These are phyloP conservation scores for Sequoiadendron giganteum DNA, from an alignment of 75 land plant species.

Conservation along the genomic window DNA sequence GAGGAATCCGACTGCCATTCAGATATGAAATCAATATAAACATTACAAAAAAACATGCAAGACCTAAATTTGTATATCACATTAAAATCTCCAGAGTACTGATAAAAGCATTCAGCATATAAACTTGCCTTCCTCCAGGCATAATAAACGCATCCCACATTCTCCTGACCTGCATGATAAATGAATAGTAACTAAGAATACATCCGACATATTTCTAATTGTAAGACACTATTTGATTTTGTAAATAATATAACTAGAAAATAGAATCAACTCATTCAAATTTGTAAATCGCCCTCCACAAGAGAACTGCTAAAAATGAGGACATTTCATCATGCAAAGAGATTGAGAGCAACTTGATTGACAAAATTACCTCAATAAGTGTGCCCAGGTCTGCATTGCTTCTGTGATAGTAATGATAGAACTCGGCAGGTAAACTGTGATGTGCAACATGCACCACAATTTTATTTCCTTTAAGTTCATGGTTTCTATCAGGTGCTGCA, in stretches of 20 bases:
- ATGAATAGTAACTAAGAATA: not conserved
- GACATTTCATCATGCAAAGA: not conserved
- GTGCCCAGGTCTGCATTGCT: constrained; percentile 92
- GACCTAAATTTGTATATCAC: not conserved
- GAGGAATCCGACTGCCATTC: constrained; percentile 87
- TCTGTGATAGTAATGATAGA: constrained; percentile 93
- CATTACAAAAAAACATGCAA: not conserved
- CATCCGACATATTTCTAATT: not conserved
- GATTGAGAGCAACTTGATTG: not conserved
- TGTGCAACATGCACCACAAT: constrained; percentile 25
- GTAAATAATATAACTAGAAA: not conserved
- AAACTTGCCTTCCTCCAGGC: constrained; percentile 85
- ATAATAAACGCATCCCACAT: constrained; percentile 88
- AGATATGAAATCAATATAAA: constrained; percentile 1
- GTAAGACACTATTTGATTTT: not conserved
- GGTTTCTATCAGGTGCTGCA: constrained; percentile 8
- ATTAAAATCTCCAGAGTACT: not conserved
- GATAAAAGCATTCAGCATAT: not conserved
- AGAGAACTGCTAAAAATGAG: not conserved
- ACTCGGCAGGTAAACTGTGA: constrained; percentile 68
- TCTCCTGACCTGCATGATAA: constrained; percentile 73
- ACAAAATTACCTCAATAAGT: constrained; percentile 76
- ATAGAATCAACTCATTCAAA: not conserved
- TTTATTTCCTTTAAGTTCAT: constrained; percentile 15
- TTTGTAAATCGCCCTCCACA: not conserved